Percentiles rank a stretch among this genome's conserved stretches.
Conservation (phyloP, 2,329 filamentous ascomycete genomes). For the Penicillium sp. region DNA sequence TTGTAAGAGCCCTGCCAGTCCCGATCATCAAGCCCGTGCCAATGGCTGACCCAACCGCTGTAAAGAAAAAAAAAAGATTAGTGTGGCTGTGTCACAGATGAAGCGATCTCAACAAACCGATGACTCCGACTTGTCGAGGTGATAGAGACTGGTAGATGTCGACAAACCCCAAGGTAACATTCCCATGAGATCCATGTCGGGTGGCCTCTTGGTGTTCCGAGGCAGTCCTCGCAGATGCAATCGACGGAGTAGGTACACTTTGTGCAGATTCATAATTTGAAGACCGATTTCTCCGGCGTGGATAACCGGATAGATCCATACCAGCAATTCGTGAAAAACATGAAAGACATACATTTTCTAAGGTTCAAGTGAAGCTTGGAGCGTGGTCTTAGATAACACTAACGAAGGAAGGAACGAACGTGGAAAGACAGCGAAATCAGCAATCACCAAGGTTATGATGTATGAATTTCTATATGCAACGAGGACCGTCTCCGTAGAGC, state of each 20-base stretch:
- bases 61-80: neutral
- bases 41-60: conserved; percentile 33
- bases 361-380: neutral
- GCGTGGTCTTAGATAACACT: neutral
- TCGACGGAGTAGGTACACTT: neutral
- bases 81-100: neutral
- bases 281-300: conserved; percentile 9
- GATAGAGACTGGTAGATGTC: conserved; percentile 21
- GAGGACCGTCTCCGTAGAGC: conserved; percentile 16
- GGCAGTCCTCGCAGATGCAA: neutral
- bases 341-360: neutral
- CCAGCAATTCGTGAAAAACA: neutral
- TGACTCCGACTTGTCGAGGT: conserved; percentile 25
- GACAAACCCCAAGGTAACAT: conserved; percentile 16
- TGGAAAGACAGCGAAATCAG: conserved; percentile 3
- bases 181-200: neutral
- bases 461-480: conserved; percentile 27
- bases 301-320: conserved; percentile 6
- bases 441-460: conserved; percentile 6
- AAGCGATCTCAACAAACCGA: conserved; percentile 7
- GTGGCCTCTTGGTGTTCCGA: neutral
- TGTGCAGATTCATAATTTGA: conserved; percentile 3
- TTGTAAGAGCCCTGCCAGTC: conserved; percentile 27
- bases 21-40: conserved; percentile 33
- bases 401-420: neutral